phyloP scores from a whole-genome alignment of 305 asterid species.

The Fraxinus nigra region DNA sequence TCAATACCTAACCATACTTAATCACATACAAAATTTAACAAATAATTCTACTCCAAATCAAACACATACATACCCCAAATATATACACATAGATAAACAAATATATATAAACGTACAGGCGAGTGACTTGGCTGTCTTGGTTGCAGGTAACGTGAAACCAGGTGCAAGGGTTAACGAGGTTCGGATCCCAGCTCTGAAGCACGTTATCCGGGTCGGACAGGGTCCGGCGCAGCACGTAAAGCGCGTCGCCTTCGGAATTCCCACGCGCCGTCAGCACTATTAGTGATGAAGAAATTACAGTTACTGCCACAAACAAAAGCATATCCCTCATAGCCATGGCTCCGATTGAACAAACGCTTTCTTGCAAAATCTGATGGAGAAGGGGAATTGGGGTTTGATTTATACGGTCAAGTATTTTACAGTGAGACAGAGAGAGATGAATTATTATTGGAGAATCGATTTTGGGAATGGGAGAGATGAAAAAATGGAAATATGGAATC shows the following conservation, averaged over 20 bases:
- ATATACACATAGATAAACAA: background rate
- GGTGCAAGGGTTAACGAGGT: slow-evolving; percentile 77
- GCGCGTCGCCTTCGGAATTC: slow-evolving; percentile 79
- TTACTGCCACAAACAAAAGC: slow-evolving; percentile 28
- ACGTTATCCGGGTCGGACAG: slow-evolving; percentile 69
- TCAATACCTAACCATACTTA: background rate
- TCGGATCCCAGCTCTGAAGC: slow-evolving; percentile 88
- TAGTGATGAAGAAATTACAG: slow-evolving; percentile 19
- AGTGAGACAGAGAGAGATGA: background rate
- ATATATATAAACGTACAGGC: slow-evolving; percentile 49
- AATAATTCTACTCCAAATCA: background rate
- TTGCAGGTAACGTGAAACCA: slow-evolving; percentile 86
- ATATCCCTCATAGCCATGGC: slow-evolving; percentile 32
- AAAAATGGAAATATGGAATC: background rate
- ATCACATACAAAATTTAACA: background rate
- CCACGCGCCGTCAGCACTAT: slow-evolving; percentile 40
- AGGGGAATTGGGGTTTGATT: background rate
- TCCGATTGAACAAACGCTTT: background rate
- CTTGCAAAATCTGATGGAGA: background rate
- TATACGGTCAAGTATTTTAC: background rate
- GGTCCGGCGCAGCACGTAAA: slow-evolving; percentile 63
- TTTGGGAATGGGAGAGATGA: background rate
- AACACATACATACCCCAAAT: background rate
- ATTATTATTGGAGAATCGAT: background rate
- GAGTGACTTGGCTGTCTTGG: slow-evolving; percentile 61